phyloP scores from a whole-genome alignment of 345 rosid genomes.

The Lepidium aucheri region DNA sequence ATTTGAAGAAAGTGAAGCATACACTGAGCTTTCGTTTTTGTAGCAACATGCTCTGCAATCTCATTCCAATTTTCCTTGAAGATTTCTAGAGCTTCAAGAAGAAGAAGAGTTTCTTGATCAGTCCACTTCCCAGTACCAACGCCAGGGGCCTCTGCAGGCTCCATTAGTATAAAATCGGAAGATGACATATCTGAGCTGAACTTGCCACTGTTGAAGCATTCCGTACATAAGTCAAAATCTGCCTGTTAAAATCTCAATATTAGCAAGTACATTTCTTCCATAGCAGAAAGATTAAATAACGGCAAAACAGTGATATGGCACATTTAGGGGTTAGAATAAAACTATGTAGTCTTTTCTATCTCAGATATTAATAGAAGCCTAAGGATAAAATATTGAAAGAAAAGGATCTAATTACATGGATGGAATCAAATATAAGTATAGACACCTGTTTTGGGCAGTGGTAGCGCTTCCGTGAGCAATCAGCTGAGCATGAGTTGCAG shows the following conservation, averaged over 20 bases:
- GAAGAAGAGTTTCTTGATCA: slow-evolving; percentile 98
- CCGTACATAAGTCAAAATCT: slow-evolving; percentile 96
- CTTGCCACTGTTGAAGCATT: slow-evolving; percentile 84
- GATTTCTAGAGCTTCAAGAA: slow-evolving; percentile 94
- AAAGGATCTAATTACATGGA: neutral
- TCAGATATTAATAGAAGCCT: slow-evolving; percentile 3
- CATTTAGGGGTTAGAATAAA: neutral
- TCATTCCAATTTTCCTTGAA: slow-evolving; percentile 95
- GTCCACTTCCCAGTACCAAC: slow-evolving; percentile 90
- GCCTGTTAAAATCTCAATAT: slow-evolving; percentile 60
- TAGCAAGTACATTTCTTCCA: neutral
- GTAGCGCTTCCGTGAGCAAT: slow-evolving; percentile 97
- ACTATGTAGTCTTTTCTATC: neutral
- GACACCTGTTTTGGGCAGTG: slow-evolving; percentile 97
- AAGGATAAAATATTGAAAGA: neutral
- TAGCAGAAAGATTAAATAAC: neutral
- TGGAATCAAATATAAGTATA: neutral
- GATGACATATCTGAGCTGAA: slow-evolving; percentile 86
- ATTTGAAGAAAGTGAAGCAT: slow-evolving; percentile 96
- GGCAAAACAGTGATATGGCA: neutral
- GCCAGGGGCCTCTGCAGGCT: slow-evolving; percentile 82
- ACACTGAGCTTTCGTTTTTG: slow-evolving; percentile 95
- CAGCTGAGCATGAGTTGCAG: slow-evolving; percentile 97
- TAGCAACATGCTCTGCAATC: slow-evolving; percentile 99
- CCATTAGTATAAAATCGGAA: slow-evolving; percentile 96